A percentile compares a stretch with the other conserved stretches of the same genome.
Conservation (phyloP, 257 asterid species). For the Forsythia suspensa region DNA sequence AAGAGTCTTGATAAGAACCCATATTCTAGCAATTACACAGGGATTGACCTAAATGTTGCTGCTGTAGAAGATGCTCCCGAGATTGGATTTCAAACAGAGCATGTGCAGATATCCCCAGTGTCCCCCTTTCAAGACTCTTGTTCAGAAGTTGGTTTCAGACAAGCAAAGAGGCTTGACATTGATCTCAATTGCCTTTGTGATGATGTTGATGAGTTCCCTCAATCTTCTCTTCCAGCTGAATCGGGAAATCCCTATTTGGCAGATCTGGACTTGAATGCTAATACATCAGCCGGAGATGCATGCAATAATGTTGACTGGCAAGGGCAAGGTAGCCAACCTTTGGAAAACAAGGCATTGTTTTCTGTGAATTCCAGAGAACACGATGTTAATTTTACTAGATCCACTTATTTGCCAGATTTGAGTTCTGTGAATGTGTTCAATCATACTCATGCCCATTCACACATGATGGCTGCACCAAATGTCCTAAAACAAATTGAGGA, state of each 20-base stretch:
- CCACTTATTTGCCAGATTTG: constrained; percentile 27
- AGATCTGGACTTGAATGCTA: constrained; percentile 39
- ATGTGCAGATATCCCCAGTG: background rate
- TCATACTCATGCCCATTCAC: constrained; percentile 19
- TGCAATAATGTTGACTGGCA: constrained; percentile 22
- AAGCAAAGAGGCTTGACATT: constrained; percentile 30
- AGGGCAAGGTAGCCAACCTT: constrained; percentile 6
- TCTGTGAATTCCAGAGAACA: constrained; percentile 18
- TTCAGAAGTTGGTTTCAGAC: constrained; percentile 23
- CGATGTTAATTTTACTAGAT: constrained; percentile 24
- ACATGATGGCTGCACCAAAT: constrained; percentile 30
- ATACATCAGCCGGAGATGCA: constrained; percentile 15
- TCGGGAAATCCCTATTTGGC: constrained; percentile 14
- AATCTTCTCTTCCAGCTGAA: constrained; percentile 18
- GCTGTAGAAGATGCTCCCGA: constrained; percentile 38
- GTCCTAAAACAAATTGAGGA: constrained; percentile 31
- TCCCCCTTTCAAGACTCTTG: constrained; percentile 23
- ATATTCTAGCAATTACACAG: constrained; percentile 28
- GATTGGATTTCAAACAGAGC: constrained; percentile 13
- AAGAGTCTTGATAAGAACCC: constrained; percentile 14
- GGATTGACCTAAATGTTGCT: constrained; percentile 60
- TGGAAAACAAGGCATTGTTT: constrained; percentile 24
- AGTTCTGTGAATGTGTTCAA: constrained; percentile 24
- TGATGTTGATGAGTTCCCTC: constrained; percentile 31
- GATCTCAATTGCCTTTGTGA: constrained; percentile 53